Conservation (phyloP, 2,329 filamentous ascomycete genomes). For the Hymenotorrendiella dingleyae region DNA sequence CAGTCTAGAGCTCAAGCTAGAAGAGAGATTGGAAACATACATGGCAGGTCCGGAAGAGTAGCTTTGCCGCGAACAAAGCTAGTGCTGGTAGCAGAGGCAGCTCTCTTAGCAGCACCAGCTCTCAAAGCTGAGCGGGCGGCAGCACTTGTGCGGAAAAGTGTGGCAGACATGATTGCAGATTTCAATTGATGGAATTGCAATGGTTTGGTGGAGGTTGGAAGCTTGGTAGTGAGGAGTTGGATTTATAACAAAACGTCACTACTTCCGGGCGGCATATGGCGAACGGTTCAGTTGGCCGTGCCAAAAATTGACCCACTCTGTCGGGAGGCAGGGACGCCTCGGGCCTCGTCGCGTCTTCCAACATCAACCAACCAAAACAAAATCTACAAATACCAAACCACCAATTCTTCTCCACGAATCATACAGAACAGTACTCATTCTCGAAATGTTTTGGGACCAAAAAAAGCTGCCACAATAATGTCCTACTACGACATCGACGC, state of each 20-base stretch:
- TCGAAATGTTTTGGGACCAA: too few species aligned
- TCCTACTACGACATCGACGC: conserved; percentile 82
- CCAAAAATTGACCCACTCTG: neutral
- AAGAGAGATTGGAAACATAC: conserved; percentile 40
- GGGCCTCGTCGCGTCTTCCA: neutral
- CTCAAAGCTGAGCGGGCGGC: conserved; percentile 66
- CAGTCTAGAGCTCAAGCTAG: neutral
- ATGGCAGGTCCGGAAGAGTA: conserved; percentile 82
- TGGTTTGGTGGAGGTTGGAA: conserved; percentile 9
- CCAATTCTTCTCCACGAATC: too few species aligned
- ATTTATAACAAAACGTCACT: too few species aligned
- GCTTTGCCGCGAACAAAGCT: conserved; percentile 83
- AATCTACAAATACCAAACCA: neutral
- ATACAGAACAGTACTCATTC: too few species aligned
- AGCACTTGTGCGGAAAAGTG: conserved; percentile 66
- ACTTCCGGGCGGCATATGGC: conserved; percentile 6
- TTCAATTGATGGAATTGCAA: conserved; percentile 12
- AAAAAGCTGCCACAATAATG: too few species aligned
- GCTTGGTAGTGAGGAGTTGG: too few species aligned
- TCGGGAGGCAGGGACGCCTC: neutral
- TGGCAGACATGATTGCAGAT: conserved; percentile 58
- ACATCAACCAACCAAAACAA: neutral
- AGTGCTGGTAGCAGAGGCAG: conserved; percentile 62
- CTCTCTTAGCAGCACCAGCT: conserved; percentile 56
- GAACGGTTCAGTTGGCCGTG: conserved; percentile 1